These are phyloP conservation scores for Solanum gandarillasii DNA, from an alignment of 257 asterid species.

Conservation along the genomic window DNA sequence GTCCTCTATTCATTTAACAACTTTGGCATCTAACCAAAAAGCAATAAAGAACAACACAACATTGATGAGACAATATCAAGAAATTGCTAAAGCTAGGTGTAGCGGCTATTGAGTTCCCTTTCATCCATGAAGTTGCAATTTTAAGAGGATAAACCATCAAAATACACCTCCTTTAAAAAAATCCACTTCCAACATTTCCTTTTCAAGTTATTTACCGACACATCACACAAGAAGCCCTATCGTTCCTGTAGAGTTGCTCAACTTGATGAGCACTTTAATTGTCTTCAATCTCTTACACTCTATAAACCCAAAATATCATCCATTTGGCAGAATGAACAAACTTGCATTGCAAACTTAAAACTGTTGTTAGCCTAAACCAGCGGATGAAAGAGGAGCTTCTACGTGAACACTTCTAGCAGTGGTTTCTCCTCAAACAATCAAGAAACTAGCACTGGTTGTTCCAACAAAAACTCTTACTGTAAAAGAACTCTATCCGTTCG, in stretches of 20 bases:
- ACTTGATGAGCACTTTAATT: not conserved
- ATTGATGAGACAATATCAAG: not conserved
- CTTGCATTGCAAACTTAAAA: not conserved
- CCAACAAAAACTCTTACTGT: not conserved
- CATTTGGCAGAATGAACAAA: not conserved
- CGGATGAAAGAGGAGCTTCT: not conserved
- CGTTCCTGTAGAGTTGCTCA: not conserved
- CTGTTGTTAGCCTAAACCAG: not conserved
- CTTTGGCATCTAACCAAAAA: not conserved
- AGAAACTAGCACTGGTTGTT: not conserved
- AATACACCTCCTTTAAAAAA: not conserved
- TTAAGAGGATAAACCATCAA: not conserved
- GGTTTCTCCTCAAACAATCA: not conserved
- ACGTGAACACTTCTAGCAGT: not conserved
- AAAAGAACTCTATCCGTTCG: not conserved
- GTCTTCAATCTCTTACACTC: not conserved
- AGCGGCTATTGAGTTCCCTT: not conserved
- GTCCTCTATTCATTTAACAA: not conserved
- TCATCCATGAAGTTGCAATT: not conserved
- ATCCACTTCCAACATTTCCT: not conserved
- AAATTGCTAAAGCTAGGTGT: not conserved
- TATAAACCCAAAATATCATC: not conserved
- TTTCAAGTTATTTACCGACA: not conserved
- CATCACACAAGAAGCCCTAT: not conserved
- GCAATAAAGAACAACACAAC: not conserved